Percentiles rank a stretch among this genome's conserved stretches.
phyloP scores from a whole-genome alignment of 257 asterid species.

The Solanum corneliomulleri region DNA sequence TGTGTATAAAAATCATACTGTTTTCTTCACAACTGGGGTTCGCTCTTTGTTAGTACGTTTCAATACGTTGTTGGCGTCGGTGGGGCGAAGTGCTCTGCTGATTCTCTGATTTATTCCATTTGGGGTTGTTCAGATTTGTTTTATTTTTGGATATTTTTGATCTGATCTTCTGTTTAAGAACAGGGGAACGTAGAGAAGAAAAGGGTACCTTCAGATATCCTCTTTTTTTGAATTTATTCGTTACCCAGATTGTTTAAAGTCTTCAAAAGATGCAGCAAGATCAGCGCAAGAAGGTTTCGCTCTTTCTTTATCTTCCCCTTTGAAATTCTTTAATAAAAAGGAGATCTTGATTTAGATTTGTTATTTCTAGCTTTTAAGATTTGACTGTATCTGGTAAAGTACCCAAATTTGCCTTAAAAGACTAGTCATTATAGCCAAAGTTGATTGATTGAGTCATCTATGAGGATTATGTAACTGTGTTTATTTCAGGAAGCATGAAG shows the following conservation, averaged over 20 bases:
- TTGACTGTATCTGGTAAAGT: not conserved
- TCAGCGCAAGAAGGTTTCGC: conserved; percentile 54
- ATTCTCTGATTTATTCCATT: not conserved
- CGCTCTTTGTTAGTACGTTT: not conserved
- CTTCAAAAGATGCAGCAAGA: conserved; percentile 36
- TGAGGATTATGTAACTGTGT: not conserved
- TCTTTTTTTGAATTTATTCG: not conserved
- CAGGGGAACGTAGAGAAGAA: not conserved
- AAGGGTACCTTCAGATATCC: not conserved
- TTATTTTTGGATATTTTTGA: not conserved
- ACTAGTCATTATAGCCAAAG: not conserved
- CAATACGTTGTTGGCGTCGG: not conserved
- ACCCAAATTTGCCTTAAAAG: not conserved
- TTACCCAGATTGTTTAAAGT: not conserved
- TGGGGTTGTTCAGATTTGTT: not conserved
- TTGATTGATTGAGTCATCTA: not conserved
- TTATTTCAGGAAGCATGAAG: not conserved
- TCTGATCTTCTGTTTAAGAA: not conserved
- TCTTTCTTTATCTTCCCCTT: not conserved
- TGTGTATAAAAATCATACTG: not conserved
- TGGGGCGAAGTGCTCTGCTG: not conserved
- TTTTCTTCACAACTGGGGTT: not conserved
- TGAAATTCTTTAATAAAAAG: not conserved
- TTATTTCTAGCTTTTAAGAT: not conserved
- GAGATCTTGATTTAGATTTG: not conserved